Percentiles rank a stretch among this genome's conserved stretches.
Evolutionary conservation across 768 basidiomycete genomes (phyloP).

Genomic region (Termitomyces sp.): DNA sequence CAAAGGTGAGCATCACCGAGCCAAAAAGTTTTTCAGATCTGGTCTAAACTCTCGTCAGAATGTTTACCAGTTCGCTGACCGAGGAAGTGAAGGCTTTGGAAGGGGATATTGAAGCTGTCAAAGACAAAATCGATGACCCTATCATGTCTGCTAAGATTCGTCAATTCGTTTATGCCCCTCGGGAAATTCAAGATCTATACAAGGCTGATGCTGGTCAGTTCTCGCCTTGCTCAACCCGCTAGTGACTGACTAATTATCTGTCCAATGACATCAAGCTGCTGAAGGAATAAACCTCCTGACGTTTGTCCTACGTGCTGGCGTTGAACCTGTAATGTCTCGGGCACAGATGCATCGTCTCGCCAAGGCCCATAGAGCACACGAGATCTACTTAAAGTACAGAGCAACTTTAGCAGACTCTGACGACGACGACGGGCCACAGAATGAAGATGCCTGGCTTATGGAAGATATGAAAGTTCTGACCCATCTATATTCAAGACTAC

Average conservation of each 20-base stretch:
- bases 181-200: slow-evolving; percentile 81
- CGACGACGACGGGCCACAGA: slow-evolving; percentile 86
- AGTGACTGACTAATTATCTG: background rate
- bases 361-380: slow-evolving; percentile 73
- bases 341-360: slow-evolving; percentile 79
- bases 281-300: slow-evolving; percentile 75
- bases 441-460: slow-evolving; percentile 95
- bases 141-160: slow-evolving; percentile 84
- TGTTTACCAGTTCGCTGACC: slow-evolving; percentile 90
- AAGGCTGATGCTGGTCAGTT: slow-evolving; percentile 74
- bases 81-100: slow-evolving; percentile 85
- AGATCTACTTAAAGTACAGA: slow-evolving; percentile 58
- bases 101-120: slow-evolving; percentile 84
- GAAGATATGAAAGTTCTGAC: slow-evolving; percentile 85
- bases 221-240: background rate
- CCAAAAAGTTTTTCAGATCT: background rate
- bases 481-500: slow-evolving; percentile 69
- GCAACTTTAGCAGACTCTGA: slow-evolving; percentile 73
- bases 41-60: slow-evolving; percentile 39
- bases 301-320: slow-evolving; percentile 72
- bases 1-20: slow-evolving; percentile 54
- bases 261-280: slow-evolving; percentile 31
- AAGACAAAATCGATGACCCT: slow-evolving; percentile 85
- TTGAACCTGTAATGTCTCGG: slow-evolving; percentile 68
- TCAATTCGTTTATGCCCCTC: slow-evolving; percentile 79